Base-by-base conservation (phyloP, 441 rosid genomes). In the Capsella rubella region DNA sequence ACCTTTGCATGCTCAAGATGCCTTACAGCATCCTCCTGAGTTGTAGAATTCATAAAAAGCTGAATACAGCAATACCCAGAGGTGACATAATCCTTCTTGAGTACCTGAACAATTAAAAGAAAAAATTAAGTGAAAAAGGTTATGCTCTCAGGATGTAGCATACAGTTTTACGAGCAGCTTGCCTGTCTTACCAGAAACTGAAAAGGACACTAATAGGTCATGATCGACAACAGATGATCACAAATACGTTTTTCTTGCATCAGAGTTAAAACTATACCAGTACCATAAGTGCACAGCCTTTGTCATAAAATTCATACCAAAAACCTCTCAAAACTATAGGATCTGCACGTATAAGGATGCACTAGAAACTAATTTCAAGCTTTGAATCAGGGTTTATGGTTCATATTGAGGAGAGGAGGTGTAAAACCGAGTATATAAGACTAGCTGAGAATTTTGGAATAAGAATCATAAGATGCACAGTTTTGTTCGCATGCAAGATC, bases 61-160 rank as follows among this genome's bases (percentile, higher is more conserved):
- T 95, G 99, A 73, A 93, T 89, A 79, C 97, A 90, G 85, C 97
- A 95, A 55, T 93, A 90, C 62, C 99, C 99, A 80, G 99, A 97
- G 67, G 98, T 95, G 14, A 90, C 90, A 73, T 90, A 89, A 71
- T 95, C 99, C 85, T 90, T 93, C 83, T 91, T 95, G 77, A 93
- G 91, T 65, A 95, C 98, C 98, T 95, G 82, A 75, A 84, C 52
- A 75, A 61, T 62, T 65, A 11, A 61, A 62, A 46, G 49, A 1
- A 51, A 40, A 40, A 42, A 27, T 25, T 6, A 3, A 45, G 42
- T 40, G 51, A 15, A 63, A 69, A 52, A 59, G 34, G 3, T 21
- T 46, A 27, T 27, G 32, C 32, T 34, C 37, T 21, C 54, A 28
- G 53, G 45, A 53, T 67, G 47, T 37, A 54, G 71, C 53, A 62